Percentiles rank a stretch among this genome's conserved stretches.
Conservation (phyloP, 495 filamentous ascomycete species). For the Astrothelium subdiscretum region DNA sequence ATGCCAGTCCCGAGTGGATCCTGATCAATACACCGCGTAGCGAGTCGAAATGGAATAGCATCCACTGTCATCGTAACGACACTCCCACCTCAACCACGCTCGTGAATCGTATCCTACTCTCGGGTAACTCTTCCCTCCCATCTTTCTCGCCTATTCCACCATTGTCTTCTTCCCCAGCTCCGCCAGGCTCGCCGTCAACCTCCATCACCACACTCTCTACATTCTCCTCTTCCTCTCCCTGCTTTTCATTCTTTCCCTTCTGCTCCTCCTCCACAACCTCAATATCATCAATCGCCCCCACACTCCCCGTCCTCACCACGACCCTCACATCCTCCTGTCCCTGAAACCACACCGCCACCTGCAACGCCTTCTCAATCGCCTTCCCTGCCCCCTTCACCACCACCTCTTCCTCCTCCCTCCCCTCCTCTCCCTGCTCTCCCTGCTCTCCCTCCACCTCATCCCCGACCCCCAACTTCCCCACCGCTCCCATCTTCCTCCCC, state of each 20-base stretch:
- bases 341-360: conserved; percentile 31
- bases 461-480: conserved; percentile 10
- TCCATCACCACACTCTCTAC: conserved; percentile 5
- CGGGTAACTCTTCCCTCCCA: conserved; percentile 9
- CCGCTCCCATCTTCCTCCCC: conserved; percentile 28
- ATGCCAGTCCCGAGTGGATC: neutral
- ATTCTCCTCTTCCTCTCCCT: neutral
- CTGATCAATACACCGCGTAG: neutral
- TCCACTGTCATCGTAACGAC: conserved; percentile 12
- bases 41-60: neutral
- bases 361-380: conserved; percentile 61
- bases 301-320: conserved; percentile 27
- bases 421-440: conserved; percentile 4
- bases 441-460: conserved; percentile 27
- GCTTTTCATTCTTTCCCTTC: neutral
- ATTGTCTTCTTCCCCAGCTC: neutral
- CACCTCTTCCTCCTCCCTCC: conserved; percentile 44
- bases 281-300: conserved; percentile 32
- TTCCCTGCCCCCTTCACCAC: conserved; percentile 66
- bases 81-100: conserved; percentile 19
- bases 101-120: conserved; percentile 18
- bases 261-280: conserved; percentile 7
- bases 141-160: neutral
- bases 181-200: neutral
- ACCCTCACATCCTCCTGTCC: conserved; percentile 24